Base-by-base conservation (phyloP, 2,329 filamentous ascomycete genomes). In the Fusarium nygamai region DNA sequence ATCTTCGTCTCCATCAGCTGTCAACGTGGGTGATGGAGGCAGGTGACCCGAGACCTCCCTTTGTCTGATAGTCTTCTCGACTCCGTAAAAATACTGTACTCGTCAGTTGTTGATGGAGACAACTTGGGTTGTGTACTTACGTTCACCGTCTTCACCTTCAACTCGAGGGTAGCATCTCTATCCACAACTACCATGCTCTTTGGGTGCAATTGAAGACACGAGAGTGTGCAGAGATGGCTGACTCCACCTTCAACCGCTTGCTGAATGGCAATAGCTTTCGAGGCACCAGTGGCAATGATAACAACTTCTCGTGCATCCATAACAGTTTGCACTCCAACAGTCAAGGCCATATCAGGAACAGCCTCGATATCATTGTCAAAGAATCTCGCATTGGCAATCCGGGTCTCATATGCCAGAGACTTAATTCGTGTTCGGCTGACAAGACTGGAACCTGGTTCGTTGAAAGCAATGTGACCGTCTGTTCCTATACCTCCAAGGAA, bases 301-400 rank as follows among this genome's bases (percentile, higher is more conserved):
- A 68, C 53, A 2, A 68, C 65, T 16, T 68, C 65, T n/a, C 65
- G 65, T n/a, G 65, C 65, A 7, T 68, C 65, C 65, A 68, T 68
- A 1, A 68, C 65, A 12, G 63, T 67, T 13, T 68, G 65, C 0
- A 68, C 65, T 1, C 65, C 65, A 27, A 67, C 65, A 0, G 65
- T 67, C 24, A 67, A 39, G 3, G 65, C 65, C 65, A 67, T 68
- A 6, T 67, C 46, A 6, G 65, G 65, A 0, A 68, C 65, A 1
- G 46, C 53, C 0, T 67, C 41, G 5, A 68, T 68, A 31, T 68
- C 39, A 7, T 68, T 36, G 5, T 67, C 53, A n/a, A 67, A 68
- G 14, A 68, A 68, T 8, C 63, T 29, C 0, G 63, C 63, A 8
- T 68, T 68, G 2, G 63, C 63, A 3, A 68, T 67, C 4, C 53